A percentile compares a stretch with the other conserved stretches of the same genome.
Evolutionary conservation across 805 yeast species (phyloP).

Genomic region (Wilhelminamyces savonicus): DNA sequence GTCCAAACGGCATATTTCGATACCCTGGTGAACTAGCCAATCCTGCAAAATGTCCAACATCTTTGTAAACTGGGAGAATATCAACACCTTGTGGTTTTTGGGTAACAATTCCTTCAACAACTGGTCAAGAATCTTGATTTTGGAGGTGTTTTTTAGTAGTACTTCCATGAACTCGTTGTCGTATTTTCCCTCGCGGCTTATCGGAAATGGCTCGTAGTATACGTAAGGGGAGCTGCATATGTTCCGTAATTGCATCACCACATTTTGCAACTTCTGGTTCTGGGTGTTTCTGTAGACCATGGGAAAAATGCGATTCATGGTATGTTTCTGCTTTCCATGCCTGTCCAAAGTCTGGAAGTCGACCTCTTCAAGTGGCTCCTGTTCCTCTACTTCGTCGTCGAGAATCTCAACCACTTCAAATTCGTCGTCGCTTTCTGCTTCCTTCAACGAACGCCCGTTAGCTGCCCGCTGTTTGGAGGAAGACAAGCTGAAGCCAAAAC

Average conservation of each 20-base stretch:
- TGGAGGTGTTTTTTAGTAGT: slow-evolving; percentile 57
- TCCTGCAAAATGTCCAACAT: slow-evolving; percentile 79
- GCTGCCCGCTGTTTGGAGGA: slow-evolving; percentile 2
- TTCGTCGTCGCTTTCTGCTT: slow-evolving; percentile 26
- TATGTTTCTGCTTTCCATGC: not conserved
- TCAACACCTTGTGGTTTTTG: slow-evolving; percentile 60
- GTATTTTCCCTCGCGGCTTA: slow-evolving; percentile 33
- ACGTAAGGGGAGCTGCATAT: slow-evolving; percentile 83
- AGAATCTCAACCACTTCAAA: slow-evolving; percentile 8
- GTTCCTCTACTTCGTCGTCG: slow-evolving; percentile 5
- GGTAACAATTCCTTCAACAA: slow-evolving; percentile 46
- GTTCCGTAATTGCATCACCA: slow-evolving; percentile 78
- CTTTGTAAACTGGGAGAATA: slow-evolving; percentile 81
- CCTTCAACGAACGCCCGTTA: slow-evolving; percentile 5
- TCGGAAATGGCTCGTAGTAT: slow-evolving; percentile 66
- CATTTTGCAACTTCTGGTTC: slow-evolving; percentile 45
- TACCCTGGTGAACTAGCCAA: slow-evolving; percentile 50
- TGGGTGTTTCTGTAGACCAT: slow-evolving; percentile 21
- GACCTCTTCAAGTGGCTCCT: no score
- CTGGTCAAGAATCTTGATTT: slow-evolving; percentile 63
- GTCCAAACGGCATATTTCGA: slow-evolving; percentile 58
- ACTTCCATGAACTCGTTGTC: slow-evolving; percentile 21
- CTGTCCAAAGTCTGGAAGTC: not conserved
- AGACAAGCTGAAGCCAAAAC: slow-evolving; percentile 14
- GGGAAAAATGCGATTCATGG: slow-evolving; percentile 3